These are phyloP conservation scores for Nicotiana attenuata DNA, from an alignment of 257 asterid species.

Conservation along the genomic window DNA sequence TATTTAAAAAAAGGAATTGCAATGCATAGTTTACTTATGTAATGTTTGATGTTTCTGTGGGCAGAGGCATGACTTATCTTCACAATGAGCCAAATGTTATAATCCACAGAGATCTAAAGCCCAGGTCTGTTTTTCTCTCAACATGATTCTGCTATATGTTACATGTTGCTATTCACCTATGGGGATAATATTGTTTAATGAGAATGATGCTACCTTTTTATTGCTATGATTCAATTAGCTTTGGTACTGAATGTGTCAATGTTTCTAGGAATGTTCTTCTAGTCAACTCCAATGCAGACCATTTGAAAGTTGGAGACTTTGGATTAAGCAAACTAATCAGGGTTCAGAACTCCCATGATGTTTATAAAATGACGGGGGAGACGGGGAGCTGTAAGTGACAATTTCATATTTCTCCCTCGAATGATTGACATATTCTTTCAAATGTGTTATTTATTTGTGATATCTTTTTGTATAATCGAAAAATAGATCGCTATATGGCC, in stretches of 20 bases:
- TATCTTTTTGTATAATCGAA: slow-evolving; percentile 5
- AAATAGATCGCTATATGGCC: slow-evolving; percentile 92
- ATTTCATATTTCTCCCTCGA: not conserved
- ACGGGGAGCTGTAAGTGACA: slow-evolving; percentile 94
- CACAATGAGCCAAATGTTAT: slow-evolving; percentile 95
- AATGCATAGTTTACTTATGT: not conserved
- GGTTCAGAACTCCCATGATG: slow-evolving; percentile 89
- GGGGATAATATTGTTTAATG: not conserved
- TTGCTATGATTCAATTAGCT: not conserved
- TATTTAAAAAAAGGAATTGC: not conserved
- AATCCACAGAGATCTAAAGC: slow-evolving; percentile 94
- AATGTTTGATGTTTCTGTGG: slow-evolving; percentile 21
- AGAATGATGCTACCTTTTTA: not conserved
- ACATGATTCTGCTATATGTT: not conserved
- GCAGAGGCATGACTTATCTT: slow-evolving; percentile 99
- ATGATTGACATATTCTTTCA: not conserved
- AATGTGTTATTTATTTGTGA: slow-evolving; percentile 5
- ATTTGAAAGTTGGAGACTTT: slow-evolving; percentile 96
- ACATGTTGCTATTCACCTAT: not conserved
- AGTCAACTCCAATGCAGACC: slow-evolving; percentile 87
- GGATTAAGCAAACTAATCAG: slow-evolving; percentile 91
- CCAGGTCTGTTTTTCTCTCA: slow-evolving; percentile 56
- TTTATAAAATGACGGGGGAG: slow-evolving; percentile 97
- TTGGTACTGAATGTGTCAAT: slow-evolving; percentile 18
- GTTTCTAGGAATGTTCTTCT: slow-evolving; percentile 87